Evolutionary conservation across 179 eudicot genomes (phyloP), one percentile per base, ranked within the genome.

Genomic region (Spinacia oleracea): DNA sequence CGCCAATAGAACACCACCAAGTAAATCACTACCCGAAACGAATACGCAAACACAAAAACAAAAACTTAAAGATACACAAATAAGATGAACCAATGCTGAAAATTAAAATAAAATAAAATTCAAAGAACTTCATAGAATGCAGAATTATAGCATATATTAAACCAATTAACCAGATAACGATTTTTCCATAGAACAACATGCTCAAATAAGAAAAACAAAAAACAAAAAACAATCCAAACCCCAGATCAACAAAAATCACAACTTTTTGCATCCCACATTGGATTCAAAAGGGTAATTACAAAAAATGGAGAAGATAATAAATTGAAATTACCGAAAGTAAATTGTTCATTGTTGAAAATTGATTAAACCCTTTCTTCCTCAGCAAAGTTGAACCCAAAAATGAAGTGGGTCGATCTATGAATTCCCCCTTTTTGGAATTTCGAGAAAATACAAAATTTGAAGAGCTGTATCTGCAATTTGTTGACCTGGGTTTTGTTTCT

Each of bases 251-350:
- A 81, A 62, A 20, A 38, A 55, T 50, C 34, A 55, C 23, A 31
- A 21, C 9, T 10, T 45, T 32, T 34, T 16, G 32, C 63, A 72
- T 55, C 23, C 43, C 38, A 69, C 46, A 46, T 70, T 51, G 11
- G 65, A 7, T 4, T 20, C 58, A 20, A 66, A 66, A 78, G 59
- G 60, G 48, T 12, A 59, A 48, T 51, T 8, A 67, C 4, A 38
- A 73, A 53, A 50, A 81, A 48, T 29, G 38, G 29, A 38, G 38
- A 42, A 65, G 9, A 20, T 69, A n/a, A 10, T 18, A 55, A 21
- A 18, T 16, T 23, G 70, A 23, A 78, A 53, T 79, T 81, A 88
- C 90, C 84, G 90, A 81, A 21, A 88, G 70, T 73, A 88, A 87
- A 59, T 88, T 86, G 78, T 88, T 88, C 90, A 88, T 88, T 81